These are phyloP conservation scores for Aspergillus neotritici DNA, from an alignment of 2,329 filamentous ascomycete genomes.

Conservation along the genomic window DNA sequence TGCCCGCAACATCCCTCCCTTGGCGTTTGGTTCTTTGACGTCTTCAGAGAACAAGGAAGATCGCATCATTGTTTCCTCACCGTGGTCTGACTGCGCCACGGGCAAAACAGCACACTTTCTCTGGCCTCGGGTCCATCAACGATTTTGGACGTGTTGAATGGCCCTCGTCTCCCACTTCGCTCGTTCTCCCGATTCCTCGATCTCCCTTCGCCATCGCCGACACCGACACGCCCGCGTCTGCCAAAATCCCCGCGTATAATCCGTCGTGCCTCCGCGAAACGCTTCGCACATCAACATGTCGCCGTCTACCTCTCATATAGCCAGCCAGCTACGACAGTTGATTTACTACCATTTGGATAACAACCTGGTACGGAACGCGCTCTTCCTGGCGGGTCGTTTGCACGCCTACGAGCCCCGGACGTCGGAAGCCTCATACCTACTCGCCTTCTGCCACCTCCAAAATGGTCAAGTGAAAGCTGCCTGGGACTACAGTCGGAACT, in stretches of 20 bases:
- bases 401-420: conserved; percentile 76
- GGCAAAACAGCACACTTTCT: too few relatives aligned
- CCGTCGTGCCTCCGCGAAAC: not conserved
- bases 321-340: conserved; percentile 58
- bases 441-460: conserved; percentile 78
- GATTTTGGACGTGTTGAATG: too few relatives aligned
- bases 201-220: conserved; percentile 1
- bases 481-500: conserved; percentile 71
- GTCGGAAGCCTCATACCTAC: conserved; percentile 72
- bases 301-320: conserved; percentile 50
- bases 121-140: too few relatives aligned
- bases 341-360: conserved; percentile 81
- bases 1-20: conserved; percentile 1
- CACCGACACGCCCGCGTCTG: conserved; percentile 10
- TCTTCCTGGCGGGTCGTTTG: conserved; percentile 87
- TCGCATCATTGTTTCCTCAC: conserved; percentile 14
- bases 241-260: not conserved
- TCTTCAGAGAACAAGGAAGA: conserved; percentile 8
- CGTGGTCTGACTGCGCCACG: conserved; percentile 7
- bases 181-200: too few relatives aligned
- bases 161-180: too few relatives aligned
- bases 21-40: conserved; percentile 1
- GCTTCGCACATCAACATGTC: conserved; percentile 43
- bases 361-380: conserved; percentile 77
- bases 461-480: conserved; percentile 79